These are phyloP conservation scores for Torulaspora indica DNA, from an alignment of 805 yeast genomes.

Conservation along the genomic window DNA sequence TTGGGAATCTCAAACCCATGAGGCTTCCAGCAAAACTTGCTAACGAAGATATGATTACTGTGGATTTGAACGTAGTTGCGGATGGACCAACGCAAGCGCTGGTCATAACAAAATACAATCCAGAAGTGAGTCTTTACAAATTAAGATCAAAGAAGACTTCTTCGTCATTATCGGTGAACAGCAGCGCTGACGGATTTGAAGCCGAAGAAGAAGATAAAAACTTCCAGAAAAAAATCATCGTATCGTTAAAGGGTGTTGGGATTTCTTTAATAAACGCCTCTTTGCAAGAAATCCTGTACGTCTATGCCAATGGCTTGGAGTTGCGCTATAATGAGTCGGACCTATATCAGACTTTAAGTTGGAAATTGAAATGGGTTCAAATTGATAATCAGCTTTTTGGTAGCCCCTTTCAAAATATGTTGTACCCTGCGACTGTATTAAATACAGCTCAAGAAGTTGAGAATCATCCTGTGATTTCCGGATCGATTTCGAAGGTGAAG, in stretches of 20 bases:
- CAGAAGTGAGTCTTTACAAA: conserved; percentile 70
- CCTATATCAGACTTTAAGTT: conserved; percentile 69
- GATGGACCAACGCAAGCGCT: conserved; percentile 94
- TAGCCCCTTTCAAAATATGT: conserved; percentile 76
- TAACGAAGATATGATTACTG: conserved; percentile 45
- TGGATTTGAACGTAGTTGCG: conserved; percentile 87
- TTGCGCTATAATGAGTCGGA: conserved; percentile 78
- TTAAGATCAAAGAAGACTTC: conserved; percentile 31
- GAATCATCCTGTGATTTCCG: conserved; percentile 86
- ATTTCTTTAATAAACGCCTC: conserved; percentile 72
- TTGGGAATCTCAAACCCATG: conserved; percentile 87
- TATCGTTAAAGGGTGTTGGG: conserved; percentile 81
- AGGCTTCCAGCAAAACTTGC: conserved; percentile 50
- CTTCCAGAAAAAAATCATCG: conserved; percentile 40
- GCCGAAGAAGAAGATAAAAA: conserved; percentile 40
- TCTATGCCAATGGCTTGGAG: conserved; percentile 79
- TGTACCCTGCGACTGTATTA: conserved; percentile 88
- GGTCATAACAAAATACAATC: conserved; percentile 77
- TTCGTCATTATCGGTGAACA: conserved; percentile 33
- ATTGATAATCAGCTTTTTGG: conserved; percentile 89
- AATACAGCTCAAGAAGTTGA: conserved; percentile 78
- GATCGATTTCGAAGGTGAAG: conserved; percentile 73
- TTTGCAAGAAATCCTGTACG: conserved; percentile 73
- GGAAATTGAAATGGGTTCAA: conserved; percentile 91
- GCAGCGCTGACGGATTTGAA: conserved; percentile 48